phyloP scores from a whole-genome alignment of 495 filamentous ascomycete species.

The Podospora appendiculata region DNA sequence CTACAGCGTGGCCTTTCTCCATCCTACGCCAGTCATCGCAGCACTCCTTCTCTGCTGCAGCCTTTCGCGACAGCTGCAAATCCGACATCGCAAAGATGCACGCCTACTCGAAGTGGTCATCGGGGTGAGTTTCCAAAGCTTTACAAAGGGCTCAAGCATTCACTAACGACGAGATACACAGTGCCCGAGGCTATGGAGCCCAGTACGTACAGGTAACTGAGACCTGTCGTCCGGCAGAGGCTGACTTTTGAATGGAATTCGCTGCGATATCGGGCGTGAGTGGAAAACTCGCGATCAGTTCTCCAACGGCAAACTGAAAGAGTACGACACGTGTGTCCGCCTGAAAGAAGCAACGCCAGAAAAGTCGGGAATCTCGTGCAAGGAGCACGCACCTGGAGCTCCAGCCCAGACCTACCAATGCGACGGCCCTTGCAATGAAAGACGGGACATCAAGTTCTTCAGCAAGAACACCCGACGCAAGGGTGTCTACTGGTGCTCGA shows the following conservation, averaged over 20 bases:
- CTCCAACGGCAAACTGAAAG: conserved; percentile 38
- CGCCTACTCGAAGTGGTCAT: not conserved
- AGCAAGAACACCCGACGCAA: conserved; percentile 48
- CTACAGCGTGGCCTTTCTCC: too few species aligned
- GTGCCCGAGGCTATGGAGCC: not conserved
- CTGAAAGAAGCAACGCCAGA: conserved; percentile 12
- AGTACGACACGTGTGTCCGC: conserved; percentile 18
- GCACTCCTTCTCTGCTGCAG: too few species aligned
- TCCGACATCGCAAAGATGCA: not conserved
- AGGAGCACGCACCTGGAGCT: conserved; percentile 8
- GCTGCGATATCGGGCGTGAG: conserved; percentile 40
- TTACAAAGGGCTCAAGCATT: not conserved
- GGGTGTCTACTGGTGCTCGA: conserved; percentile 46
- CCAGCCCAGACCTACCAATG: conserved; percentile 22
- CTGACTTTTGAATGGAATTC: conserved; percentile 27
- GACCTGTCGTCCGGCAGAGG: not conserved
- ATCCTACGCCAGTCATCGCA: too few species aligned
- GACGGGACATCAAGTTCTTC: conserved; percentile 44
- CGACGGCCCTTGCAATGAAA: conserved; percentile 39
- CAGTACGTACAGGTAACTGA: not conserved
- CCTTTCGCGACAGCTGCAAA: not conserved
- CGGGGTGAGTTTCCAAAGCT: not conserved
- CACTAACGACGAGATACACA: not conserved
- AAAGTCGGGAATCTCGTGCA: conserved; percentile 18
- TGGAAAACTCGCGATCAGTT: conserved; percentile 29